Conservation (phyloP, 805 yeast genomes). For the Starmera pachycereana region DNA sequence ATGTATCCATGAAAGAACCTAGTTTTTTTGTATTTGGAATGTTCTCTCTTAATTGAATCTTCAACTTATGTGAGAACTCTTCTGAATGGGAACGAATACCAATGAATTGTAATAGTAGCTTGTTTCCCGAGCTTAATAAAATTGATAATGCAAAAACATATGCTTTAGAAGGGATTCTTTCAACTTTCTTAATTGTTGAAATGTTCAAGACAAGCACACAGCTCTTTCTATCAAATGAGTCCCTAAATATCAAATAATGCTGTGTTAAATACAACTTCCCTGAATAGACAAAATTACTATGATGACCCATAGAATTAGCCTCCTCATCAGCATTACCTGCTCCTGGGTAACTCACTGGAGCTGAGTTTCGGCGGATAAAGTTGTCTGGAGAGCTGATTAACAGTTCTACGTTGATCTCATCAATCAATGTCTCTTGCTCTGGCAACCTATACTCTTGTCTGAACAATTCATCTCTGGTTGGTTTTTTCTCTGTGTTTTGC, state of each 20-base stretch:
- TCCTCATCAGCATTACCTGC: slow-evolving; percentile 1
- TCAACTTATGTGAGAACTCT: slow-evolving; percentile 61
- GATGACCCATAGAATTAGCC: slow-evolving; percentile 4
- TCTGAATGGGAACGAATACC: slow-evolving; percentile 77
- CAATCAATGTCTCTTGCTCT: slow-evolving; percentile 51
- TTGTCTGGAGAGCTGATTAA: slow-evolving; percentile 21
- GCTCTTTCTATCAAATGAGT: slow-evolving; percentile 54
- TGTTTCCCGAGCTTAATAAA: slow-evolving; percentile 54
- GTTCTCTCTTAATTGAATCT: slow-evolving; percentile 50
- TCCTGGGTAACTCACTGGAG: slow-evolving; percentile 3
- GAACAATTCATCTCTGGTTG: slow-evolving; percentile 61
- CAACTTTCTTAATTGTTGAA: slow-evolving; percentile 74
- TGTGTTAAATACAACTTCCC: slow-evolving; percentile 68
- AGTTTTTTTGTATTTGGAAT: slow-evolving; percentile 50
- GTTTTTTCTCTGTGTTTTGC: slow-evolving; percentile 26
- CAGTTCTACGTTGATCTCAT: slow-evolving; percentile 60
- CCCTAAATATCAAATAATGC: slow-evolving; percentile 67
- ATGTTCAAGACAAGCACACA: slow-evolving; percentile 66
- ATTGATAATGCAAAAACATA: slow-evolving; percentile 74
- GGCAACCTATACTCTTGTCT: slow-evolving; percentile 65
- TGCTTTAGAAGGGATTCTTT: slow-evolving; percentile 67
- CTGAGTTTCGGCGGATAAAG: slow-evolving; percentile 3
- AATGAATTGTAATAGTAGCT: slow-evolving; percentile 58
- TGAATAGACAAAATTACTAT: slow-evolving; percentile 30
- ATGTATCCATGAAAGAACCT: slow-evolving; percentile 52